Evolutionary conservation across 768 basidiomycete species (phyloP).

Genomic region (Pisolithus microcarpus): DNA sequence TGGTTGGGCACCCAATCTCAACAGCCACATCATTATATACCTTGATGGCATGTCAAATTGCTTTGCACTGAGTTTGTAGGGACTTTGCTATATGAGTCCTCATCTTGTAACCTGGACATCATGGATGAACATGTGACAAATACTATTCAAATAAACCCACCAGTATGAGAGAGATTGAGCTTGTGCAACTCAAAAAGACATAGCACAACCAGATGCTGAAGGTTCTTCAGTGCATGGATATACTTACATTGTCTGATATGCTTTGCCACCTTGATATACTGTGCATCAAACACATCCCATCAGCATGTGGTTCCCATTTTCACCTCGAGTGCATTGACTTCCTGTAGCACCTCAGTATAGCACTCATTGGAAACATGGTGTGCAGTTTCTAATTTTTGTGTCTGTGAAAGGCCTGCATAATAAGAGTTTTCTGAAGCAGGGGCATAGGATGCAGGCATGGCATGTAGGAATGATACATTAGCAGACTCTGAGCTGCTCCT

Average conservation of each 20-base stretch:
- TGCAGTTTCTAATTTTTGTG: conserved; percentile 18
- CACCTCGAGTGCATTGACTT: no score
- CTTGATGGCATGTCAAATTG: conserved; percentile 17
- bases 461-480: conserved; percentile 6
- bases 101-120: conserved; percentile 27
- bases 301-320: no score
- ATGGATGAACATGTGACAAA: conserved; percentile 2
- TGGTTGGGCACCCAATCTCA: no score
- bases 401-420: conserved; percentile 10
- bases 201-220: conserved; percentile 29
- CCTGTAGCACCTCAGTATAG: no score
- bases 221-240: conserved; percentile 24
- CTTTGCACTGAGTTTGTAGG: conserved; percentile 24
- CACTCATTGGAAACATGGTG: not conserved
- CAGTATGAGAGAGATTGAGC: conserved; percentile 30
- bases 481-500: conserved; percentile 3
- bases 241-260: conserved; percentile 11
- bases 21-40: no score
- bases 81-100: conserved; percentile 29
- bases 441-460: conserved; percentile 9
- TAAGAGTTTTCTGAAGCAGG: conserved; percentile 10
- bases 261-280: no score
- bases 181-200: conserved; percentile 34
- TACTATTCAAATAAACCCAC: conserved; percentile 13
- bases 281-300: no score